Evolutionary conservation across 2,329 filamentous ascomycete genomes (phyloP).

Genomic region (Escovopsis sp.): DNA sequence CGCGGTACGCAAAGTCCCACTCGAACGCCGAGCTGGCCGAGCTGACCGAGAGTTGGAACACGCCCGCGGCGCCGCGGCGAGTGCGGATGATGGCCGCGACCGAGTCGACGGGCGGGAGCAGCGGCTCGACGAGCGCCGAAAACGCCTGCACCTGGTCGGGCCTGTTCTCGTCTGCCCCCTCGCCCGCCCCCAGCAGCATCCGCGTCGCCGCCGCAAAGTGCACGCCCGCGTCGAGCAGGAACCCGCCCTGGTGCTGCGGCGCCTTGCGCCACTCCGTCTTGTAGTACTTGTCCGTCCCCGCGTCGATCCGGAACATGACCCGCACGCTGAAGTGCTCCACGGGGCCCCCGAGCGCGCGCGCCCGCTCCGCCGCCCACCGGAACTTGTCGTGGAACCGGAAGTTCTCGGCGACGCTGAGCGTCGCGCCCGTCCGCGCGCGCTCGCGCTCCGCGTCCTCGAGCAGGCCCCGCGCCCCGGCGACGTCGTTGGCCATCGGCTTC

Average conservation of each 20-base stretch:
- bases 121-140: conserved; percentile 36
- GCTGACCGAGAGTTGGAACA: conserved; percentile 42
- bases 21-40: conserved; percentile 37
- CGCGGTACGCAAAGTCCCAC: conserved; percentile 42
- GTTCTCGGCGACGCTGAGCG: conserved; percentile 57
- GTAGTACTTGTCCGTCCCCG: conserved; percentile 30
- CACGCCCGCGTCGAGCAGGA: conserved; percentile 62
- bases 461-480: conserved; percentile 28
- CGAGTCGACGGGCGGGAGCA: conserved; percentile 53
- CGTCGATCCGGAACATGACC: conserved; percentile 20
- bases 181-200: conserved; percentile 32
- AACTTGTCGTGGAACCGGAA: conserved; percentile 49
- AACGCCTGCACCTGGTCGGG: conserved; percentile 37
- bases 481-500: conserved; percentile 51
- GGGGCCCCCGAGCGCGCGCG: conserved; percentile 12
- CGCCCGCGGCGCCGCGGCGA: conserved; percentile 38
- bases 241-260: conserved; percentile 60
- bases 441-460: conserved; percentile 20
- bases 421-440: conserved; percentile 14
- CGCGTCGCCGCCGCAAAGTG: conserved; percentile 53
- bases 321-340: conserved; percentile 32
- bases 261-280: conserved; percentile 49
- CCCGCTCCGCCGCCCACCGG: conserved; percentile 33
- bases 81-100: conserved; percentile 44
- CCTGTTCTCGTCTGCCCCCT: conserved; percentile 16